Conservation (phyloP, 2,329 filamentous ascomycete species). For the Akanthomyces muscarius region DNA sequence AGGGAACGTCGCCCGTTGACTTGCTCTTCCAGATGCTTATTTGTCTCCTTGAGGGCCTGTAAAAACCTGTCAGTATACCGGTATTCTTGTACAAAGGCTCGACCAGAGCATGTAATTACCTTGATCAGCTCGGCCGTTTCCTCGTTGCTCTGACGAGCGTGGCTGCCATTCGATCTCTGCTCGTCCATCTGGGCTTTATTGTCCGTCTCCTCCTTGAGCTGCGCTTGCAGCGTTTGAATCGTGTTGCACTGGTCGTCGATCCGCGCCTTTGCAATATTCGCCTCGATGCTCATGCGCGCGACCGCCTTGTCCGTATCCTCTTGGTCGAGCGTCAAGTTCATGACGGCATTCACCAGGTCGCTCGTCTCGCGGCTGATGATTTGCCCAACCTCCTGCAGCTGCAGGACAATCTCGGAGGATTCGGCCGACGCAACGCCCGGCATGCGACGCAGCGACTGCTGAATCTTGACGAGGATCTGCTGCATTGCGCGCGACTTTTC, state of each 20-base stretch:
- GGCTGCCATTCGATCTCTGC: constrained; percentile 26
- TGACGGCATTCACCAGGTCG: constrained; percentile 36
- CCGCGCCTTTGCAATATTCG: constrained; percentile 33
- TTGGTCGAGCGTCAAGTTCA: constrained; percentile 35
- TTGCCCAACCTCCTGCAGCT: constrained; percentile 36
- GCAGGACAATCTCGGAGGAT: constrained; percentile 31
- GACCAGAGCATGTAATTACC: constrained; percentile 20
- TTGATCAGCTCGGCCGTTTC: constrained; percentile 30
- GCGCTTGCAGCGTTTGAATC: constrained; percentile 30
- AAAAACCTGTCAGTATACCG: background rate
- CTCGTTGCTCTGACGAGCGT: constrained; percentile 26
- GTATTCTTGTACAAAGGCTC: background rate
- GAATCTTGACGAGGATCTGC: constrained; percentile 35
- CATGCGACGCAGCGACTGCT: constrained; percentile 37
- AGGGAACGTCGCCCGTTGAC: constrained; percentile 34
- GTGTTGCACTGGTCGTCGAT: constrained; percentile 32
- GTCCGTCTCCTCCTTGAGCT: constrained; percentile 30
- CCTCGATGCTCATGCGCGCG: constrained; percentile 36
- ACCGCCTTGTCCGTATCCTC: constrained; percentile 37
- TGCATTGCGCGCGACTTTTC: constrained; percentile 32
- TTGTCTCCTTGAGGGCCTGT: constrained; percentile 31
- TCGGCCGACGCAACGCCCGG: constrained; percentile 35
- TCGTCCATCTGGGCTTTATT: constrained; percentile 29
- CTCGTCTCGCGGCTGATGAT: constrained; percentile 37
- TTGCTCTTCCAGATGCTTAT: constrained; percentile 34